phyloP scores from a whole-genome alignment of 139 green algal species.

The Chlorella sorokiniana region DNA sequence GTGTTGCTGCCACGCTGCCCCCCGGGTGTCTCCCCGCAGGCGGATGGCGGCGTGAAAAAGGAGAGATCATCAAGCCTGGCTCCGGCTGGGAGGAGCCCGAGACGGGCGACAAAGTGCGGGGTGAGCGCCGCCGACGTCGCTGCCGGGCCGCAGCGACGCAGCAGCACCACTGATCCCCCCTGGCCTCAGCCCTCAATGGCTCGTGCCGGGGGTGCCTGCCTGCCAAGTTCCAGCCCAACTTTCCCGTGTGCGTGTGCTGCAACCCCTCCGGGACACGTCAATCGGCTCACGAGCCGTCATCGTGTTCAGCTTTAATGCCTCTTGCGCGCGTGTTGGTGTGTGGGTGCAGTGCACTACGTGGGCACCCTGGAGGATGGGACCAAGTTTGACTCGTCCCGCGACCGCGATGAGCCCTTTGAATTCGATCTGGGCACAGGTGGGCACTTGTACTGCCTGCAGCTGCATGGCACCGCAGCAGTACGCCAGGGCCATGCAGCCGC shows the following conservation, averaged over 20 bases:
- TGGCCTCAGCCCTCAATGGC: no score
- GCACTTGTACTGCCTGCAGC: not conserved
- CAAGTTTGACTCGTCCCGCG: constrained; percentile 92
- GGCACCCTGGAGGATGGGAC: constrained; percentile 91
- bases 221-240: no score
- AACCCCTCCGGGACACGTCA: not conserved
- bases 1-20: no score
- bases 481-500: no score
- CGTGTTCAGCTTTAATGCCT: not conserved
- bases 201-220: no score
- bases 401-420: constrained; percentile 86
- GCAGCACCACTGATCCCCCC: not conserved
- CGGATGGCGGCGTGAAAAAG: constrained; percentile 85
- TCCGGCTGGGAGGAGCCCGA: constrained; percentile 85
- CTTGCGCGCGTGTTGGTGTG: not conserved
- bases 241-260: no score
- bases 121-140: constrained; percentile 31
- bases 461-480: no score
- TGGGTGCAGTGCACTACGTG: constrained; percentile 92
- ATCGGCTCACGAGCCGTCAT: not conserved
- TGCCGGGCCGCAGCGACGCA: no score
- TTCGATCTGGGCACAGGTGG: constrained; percentile 80
- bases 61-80: constrained; percentile 78
- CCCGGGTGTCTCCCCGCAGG: constrained; percentile 62
- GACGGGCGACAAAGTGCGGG: constrained; percentile 77